Conservation (phyloP, 495 filamentous ascomycete species). For the Tuber magnatum region DNA sequence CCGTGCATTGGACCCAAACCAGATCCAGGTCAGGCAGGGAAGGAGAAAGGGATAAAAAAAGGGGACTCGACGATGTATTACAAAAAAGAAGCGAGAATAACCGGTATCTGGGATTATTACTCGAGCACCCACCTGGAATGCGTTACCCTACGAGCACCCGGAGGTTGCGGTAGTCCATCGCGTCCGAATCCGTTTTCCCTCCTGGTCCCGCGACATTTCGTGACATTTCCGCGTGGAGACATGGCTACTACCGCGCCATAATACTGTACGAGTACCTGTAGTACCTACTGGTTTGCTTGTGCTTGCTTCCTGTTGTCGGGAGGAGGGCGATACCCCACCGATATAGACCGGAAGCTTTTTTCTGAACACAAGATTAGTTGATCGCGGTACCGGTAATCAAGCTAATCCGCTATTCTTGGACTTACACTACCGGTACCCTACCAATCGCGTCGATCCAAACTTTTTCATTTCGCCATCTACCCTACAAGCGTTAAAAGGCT, state of each 20-base stretch:
- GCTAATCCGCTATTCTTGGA: constrained; percentile 1
- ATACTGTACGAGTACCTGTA: too few species aligned
- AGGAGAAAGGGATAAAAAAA: background rate
- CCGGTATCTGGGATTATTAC: background rate
- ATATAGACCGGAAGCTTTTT: background rate
- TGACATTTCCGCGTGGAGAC: constrained; percentile 8
- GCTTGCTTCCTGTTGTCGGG: background rate
- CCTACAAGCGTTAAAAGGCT: constrained; percentile 14
- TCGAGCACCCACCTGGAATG: background rate
- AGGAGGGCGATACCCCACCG: background rate
- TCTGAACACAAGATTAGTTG: background rate
- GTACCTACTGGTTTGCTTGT: background rate
- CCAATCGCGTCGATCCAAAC: constrained; percentile 35
- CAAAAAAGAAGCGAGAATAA: background rate
- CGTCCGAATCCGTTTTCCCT: constrained; percentile 10
- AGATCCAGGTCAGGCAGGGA: background rate
- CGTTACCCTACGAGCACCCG: background rate
- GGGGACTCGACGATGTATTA: background rate
- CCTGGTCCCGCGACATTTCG: constrained; percentile 14
- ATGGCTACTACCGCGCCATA: background rate
- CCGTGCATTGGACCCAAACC: background rate
- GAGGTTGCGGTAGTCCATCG: background rate
- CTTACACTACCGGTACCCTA: background rate
- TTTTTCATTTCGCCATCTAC: constrained; percentile 28
- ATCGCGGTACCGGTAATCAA: background rate